Evolutionary conservation across 2,329 filamentous ascomycete genomes (phyloP), one percentile per base, ranked within the genome.

Genomic region (Trichophyton schoenleinii): DNA sequence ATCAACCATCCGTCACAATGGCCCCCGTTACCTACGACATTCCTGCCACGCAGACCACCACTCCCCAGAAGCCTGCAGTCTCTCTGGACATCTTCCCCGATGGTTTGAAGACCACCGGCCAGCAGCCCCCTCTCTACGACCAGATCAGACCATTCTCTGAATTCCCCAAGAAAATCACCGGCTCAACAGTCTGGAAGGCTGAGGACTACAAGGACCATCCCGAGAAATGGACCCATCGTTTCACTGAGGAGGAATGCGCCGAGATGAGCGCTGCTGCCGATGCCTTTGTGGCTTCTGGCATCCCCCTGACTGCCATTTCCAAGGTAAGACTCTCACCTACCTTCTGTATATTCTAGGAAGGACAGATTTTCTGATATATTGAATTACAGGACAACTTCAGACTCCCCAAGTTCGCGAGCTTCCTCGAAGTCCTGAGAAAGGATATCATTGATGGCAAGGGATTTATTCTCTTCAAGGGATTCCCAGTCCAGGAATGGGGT

Each of bases 401-500:
- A 2, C 79, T 89, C 0, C 82, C 84, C 1, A 78, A 74, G 13
- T 79, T 89, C 44, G 74, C 78, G 7, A 65, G 69, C 1, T 79
- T 82, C 61, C 75, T 89, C 18, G 73, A 72, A 4, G 73, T 79
- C 2, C 78, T 89, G 63, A 80, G 83, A 58, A 77, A 81, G 18
- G 86, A 88, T 64, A 77, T 88, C n/a, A 74, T 95, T 61, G 83
- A 95, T 70, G 90, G 89, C 65, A 94, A 94, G 69, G 91, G 91
- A 15, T 95, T 95, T 76, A 87, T 94, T 65, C 81, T 95, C 13
- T 94, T 95, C 79, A 95, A 94, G 72, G 85, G 87, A 59, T 86
- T 95, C 71, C 90, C 89, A 0, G 88, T 91, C 0, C 69, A 81
- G 49, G 71, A 81, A 74, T 96, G 91, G 91, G 84, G 86, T 0